Base-by-base conservation (phyloP, 352 stramenopile species). In the Phytophthora rubi region DNA sequence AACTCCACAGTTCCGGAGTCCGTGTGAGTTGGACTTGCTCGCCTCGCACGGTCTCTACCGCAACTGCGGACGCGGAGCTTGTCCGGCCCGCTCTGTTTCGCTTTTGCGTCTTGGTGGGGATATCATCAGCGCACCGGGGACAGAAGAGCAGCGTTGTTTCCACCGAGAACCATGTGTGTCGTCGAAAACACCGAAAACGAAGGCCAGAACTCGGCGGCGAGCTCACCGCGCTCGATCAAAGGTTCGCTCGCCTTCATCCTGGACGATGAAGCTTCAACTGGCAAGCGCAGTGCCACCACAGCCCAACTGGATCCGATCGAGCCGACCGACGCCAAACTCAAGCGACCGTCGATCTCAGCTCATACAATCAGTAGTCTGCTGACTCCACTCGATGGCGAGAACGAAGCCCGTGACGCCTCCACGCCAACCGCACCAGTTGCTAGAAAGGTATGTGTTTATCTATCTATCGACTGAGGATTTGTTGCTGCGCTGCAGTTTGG, bases 231-330 rank as follows among this genome's bases (percentile, higher is more conserved):
- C 10, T 70, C 68, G 10, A 72, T 67, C 58, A 85, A 85, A 60
- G 64, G 60, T 13, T 78, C 77, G 28, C 77, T 85, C 30, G 66
- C 77, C 52, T 85, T 85, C 76, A 85, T 85, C 63, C 63, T 85
- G 33, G 60, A 63, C 52, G 57, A 53, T 18, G 39, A 35, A 51
- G 18, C 16, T 15, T 30, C 37, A 7, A 23, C 21, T 33, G 5
- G 5, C 48, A 73, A 69, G 26, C 64, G 47, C 18, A 54, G 33
- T 2, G 58, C 52, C 15, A 16, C 4, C 15, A 30, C 37, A 4
- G 59, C 49, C n/a, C 9, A 58, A 48, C 7, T 57, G 18, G 45
- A 64, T 61, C 53, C 28, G 18, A 18, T 13, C 16, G 26, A 47
- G 30, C 23, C 51, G n/a, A 44, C 56, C 0, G 16, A 53, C 21